Percentiles rank a stretch among this genome's conserved stretches.
These are phyloP conservation scores for Pisolithus orientalis DNA, from an alignment of 768 basidiomycete species.

Conservation along the genomic window DNA sequence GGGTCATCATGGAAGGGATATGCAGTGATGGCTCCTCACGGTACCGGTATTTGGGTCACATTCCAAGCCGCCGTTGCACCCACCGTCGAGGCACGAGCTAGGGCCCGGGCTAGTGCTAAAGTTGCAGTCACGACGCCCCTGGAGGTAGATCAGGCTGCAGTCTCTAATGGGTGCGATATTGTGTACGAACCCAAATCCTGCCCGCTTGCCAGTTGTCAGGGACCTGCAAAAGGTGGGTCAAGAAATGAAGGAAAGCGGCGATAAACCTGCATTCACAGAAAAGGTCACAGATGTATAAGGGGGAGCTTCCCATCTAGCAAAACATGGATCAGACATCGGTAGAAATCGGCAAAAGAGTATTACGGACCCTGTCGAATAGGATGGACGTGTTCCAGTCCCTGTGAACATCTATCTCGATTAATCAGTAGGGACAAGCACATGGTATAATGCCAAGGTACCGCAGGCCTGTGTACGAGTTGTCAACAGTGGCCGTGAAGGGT, in stretches of 20 bases:
- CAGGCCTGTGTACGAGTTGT: slow-evolving; percentile 28
- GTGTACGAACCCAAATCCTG: slow-evolving; percentile 44
- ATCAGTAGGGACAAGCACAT: not conserved
- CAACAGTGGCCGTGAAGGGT: not conserved
- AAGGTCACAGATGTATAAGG: slow-evolving; percentile 8
- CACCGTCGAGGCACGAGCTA: slow-evolving; percentile 52
- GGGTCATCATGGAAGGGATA: too few species aligned
- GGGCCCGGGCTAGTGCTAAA: slow-evolving; percentile 42
- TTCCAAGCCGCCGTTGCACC: slow-evolving; percentile 56
- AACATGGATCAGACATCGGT: not conserved
- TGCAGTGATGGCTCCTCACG: slow-evolving; percentile 11
- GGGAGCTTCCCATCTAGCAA: slow-evolving; percentile 22
- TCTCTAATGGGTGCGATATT: not conserved
- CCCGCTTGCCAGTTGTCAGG: slow-evolving; percentile 58
- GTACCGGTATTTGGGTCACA: slow-evolving; percentile 51
- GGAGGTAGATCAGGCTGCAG: not conserved
- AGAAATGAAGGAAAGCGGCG: not conserved
- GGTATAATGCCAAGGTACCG: slow-evolving; percentile 20
- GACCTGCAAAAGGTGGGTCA: slow-evolving; percentile 22
- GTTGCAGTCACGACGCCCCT: slow-evolving; percentile 50
- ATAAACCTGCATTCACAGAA: not conserved
- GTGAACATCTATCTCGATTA: slow-evolving; percentile 42
- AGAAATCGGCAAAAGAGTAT: not conserved
- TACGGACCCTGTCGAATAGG: slow-evolving; percentile 34
- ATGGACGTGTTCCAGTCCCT: slow-evolving; percentile 42